phyloP scores from a whole-genome alignment of 257 asterid genomes.

The Schizonepeta tenuifolia region DNA sequence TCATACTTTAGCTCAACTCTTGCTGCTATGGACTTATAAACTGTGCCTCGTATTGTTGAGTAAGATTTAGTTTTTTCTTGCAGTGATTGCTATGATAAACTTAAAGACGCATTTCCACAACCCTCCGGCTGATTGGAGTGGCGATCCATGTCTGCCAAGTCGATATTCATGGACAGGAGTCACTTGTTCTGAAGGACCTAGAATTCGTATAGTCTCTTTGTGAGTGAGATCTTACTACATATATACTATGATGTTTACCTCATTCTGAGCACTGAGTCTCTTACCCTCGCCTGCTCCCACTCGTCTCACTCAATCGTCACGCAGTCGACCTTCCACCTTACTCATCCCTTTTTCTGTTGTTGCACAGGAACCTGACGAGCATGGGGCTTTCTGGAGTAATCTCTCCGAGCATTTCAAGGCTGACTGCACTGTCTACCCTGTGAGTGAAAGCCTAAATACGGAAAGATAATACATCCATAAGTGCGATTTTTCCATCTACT shows the following conservation, averaged over 20 bases:
- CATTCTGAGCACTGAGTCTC: neutral
- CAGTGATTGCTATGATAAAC: slow-evolving; percentile 74
- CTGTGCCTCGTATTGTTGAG: neutral
- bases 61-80: slow-evolving; percentile 22
- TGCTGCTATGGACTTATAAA: slow-evolving; percentile 4
- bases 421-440: slow-evolving; percentile 84
- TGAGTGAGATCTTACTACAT: slow-evolving; percentile 49
- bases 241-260: neutral
- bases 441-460: slow-evolving; percentile 40
- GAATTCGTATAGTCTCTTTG: slow-evolving; percentile 74
- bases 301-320: neutral
- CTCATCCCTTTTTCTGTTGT: slow-evolving; percentile 4
- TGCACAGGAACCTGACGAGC: slow-evolving; percentile 71
- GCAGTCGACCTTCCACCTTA: neutral
- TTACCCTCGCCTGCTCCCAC: neutral
- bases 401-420: slow-evolving; percentile 63
- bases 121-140: slow-evolving; percentile 90
- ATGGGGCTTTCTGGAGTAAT: slow-evolving; percentile 79
- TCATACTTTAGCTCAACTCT: neutral
- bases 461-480: neutral
- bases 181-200: slow-evolving; percentile 67
- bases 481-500: slow-evolving; percentile 17
- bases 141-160: slow-evolving; percentile 94
- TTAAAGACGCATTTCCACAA: slow-evolving; percentile 63
- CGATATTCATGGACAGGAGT: slow-evolving; percentile 89